phyloP scores from a whole-genome alignment of 306 rosid species.

The Herpetospermum pedunculosum region DNA sequence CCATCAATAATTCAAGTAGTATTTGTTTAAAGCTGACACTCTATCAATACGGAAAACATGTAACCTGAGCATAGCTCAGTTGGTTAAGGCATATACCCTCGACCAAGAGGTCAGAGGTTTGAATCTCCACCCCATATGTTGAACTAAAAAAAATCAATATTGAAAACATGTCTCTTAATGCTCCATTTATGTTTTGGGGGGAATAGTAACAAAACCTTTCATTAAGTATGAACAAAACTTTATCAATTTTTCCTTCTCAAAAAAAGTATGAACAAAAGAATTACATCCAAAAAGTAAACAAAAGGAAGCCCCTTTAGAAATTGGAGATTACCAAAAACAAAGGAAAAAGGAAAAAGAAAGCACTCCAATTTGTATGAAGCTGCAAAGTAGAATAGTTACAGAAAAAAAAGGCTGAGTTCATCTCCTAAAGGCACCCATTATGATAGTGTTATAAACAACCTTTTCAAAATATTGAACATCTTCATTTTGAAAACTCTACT shows the following conservation, averaged over 20 bases:
- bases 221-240: neutral
- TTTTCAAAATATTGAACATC: neutral
- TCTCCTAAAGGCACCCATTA: neutral
- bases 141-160: too few relatives aligned
- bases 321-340: neutral
- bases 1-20: neutral
- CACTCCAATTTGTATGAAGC: neutral
- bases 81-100: too few relatives aligned
- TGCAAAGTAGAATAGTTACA: neutral
- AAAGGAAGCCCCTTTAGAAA: neutral
- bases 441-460: neutral
- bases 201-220: neutral
- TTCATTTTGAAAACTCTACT: neutral
- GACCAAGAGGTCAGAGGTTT: too few relatives aligned
- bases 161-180: too few relatives aligned
- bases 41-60: too few relatives aligned
- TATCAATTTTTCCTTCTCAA: too few relatives aligned
- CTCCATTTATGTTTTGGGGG: too few relatives aligned
- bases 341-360: too few relatives aligned
- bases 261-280: too few relatives aligned
- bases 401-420: too few relatives aligned
- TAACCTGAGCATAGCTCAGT: too few relatives aligned
- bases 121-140: too few relatives aligned
- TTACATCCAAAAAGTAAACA: neutral
- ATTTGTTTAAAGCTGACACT: neutral